These are phyloP conservation scores for Sequoia sempervirens DNA, from an alignment of 75 land plant genomes.

Conservation along the genomic window DNA sequence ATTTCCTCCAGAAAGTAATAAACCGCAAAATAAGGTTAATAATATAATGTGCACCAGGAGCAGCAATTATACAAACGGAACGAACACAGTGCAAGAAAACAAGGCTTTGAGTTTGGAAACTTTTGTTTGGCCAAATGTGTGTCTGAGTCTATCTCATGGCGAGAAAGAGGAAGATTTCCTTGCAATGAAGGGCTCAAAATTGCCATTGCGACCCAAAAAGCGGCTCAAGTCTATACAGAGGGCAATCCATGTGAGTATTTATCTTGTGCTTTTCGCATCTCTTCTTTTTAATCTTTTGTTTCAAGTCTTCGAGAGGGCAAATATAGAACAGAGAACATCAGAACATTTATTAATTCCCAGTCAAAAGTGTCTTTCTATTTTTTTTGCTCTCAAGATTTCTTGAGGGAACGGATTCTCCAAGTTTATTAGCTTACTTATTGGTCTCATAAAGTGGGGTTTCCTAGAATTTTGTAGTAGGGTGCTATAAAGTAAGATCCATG, in stretches of 20 bases:
- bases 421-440: no score
- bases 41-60: slow-evolving; percentile 5
- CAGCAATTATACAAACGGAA: neutral
- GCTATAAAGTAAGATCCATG: no score
- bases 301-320: neutral
- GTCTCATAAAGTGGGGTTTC: no score
- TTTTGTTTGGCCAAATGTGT: slow-evolving; percentile 58
- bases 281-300: neutral
- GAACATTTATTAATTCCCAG: neutral
- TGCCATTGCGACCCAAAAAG: slow-evolving; percentile 83
- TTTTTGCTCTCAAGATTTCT: no score
- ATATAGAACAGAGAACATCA: neutral
- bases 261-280: neutral
- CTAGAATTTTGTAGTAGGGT: no score
- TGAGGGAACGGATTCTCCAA: no score
- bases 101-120: neutral
- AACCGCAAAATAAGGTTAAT: neutral
- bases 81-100: slow-evolving; percentile 6
- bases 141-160: slow-evolving; percentile 57
- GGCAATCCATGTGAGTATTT: slow-evolving; percentile 61
- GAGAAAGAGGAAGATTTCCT: slow-evolving; percentile 92
- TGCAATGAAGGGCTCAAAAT: slow-evolving; percentile 79
- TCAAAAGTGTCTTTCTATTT: no score
- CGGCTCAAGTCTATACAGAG: slow-evolving; percentile 70
- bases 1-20: neutral